These are phyloP conservation scores for Leccinum subgranulosum DNA, from an alignment of 768 basidiomycete genomes.

Conservation along the genomic window DNA sequence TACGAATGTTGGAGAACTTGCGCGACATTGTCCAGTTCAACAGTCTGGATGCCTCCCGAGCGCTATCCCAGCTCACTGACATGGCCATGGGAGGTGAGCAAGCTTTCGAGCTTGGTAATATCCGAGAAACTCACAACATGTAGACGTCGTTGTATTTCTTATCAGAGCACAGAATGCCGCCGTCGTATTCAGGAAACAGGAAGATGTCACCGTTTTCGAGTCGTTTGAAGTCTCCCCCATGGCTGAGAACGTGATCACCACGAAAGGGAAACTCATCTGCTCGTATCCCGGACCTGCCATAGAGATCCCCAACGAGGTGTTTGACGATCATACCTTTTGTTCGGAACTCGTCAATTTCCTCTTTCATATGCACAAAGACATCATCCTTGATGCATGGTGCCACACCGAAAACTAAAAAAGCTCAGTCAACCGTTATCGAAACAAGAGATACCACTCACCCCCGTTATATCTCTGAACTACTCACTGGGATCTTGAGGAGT, in stretches of 20 bases:
- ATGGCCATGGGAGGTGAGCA: slow-evolving; percentile 9
- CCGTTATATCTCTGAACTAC: slow-evolving; percentile 25
- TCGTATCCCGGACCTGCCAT: background rate
- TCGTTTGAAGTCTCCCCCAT: slow-evolving; percentile 42
- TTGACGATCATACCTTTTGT: slow-evolving; percentile 20
- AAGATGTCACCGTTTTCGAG: slow-evolving; percentile 24
- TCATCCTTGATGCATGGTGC: slow-evolving; percentile 33
- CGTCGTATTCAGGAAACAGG: background rate
- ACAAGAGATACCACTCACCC: background rate
- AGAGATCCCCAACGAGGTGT: background rate
- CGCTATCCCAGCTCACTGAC: slow-evolving; percentile 1
- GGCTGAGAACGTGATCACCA: slow-evolving; percentile 6
- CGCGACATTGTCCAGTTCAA: slow-evolving; percentile 2
- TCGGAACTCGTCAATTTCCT: slow-evolving; percentile 37
- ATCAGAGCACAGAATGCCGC: background rate
- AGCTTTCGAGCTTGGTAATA: background rate
- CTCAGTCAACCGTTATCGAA: background rate
- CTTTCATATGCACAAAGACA: slow-evolving; percentile 26
- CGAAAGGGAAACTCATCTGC: background rate
- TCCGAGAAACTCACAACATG: background rate
- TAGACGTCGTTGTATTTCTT: slow-evolving; percentile 30
- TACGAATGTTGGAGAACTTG: background rate
- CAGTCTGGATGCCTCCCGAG: slow-evolving; percentile 1
- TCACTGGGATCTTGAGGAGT: slow-evolving; percentile 42
- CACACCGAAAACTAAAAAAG: slow-evolving; percentile 13